Percentiles rank a stretch among this genome's conserved stretches.
Evolutionary conservation across 2,329 filamentous ascomycete species (phyloP).

Genomic region (Huntiella omanensis): DNA sequence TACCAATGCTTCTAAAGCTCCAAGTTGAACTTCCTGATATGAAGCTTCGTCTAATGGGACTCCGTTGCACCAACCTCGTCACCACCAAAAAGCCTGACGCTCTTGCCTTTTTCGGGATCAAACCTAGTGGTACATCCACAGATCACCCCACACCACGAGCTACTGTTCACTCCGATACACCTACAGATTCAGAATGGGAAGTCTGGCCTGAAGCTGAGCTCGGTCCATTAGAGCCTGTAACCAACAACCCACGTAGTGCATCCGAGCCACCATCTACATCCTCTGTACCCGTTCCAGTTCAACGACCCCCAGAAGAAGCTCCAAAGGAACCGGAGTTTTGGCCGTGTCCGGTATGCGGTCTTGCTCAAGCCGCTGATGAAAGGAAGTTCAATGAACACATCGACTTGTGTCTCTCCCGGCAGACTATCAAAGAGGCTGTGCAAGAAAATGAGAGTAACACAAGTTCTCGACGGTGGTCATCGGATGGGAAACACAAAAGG

Average conservation of each 20-base stretch:
- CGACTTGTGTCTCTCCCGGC: conserved; percentile 70
- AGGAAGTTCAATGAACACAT: conserved; percentile 76
- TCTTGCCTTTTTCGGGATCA: conserved; percentile 60
- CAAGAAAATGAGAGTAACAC: conserved; percentile 25
- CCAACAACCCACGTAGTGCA: background rate
- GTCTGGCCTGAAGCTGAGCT: conserved; percentile 50
- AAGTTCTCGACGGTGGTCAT: conserved; percentile 13
- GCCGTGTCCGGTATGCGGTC: conserved; percentile 76
- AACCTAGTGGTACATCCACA: conserved; percentile 15
- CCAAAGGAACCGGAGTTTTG: conserved; percentile 35
- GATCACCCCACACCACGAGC: background rate
- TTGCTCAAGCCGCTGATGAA: conserved; percentile 58
- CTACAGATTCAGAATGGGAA: conserved; percentile 37
- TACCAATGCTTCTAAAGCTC: conserved; percentile 70
- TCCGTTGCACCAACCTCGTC: conserved; percentile 73
- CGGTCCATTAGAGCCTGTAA: conserved; percentile 11
- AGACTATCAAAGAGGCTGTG: conserved; percentile 70
- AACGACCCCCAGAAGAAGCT: background rate
- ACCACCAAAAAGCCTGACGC: conserved; percentile 67
- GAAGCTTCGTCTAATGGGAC: conserved; percentile 68
- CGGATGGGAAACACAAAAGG: conserved; percentile 12
- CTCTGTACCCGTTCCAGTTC: background rate
- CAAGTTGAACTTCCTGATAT: conserved; percentile 67
- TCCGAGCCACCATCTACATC: no score
- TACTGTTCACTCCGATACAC: background rate